Base-by-base conservation (phyloP, 2,329 filamentous ascomycete species). In the Leptographium flavum region DNA sequence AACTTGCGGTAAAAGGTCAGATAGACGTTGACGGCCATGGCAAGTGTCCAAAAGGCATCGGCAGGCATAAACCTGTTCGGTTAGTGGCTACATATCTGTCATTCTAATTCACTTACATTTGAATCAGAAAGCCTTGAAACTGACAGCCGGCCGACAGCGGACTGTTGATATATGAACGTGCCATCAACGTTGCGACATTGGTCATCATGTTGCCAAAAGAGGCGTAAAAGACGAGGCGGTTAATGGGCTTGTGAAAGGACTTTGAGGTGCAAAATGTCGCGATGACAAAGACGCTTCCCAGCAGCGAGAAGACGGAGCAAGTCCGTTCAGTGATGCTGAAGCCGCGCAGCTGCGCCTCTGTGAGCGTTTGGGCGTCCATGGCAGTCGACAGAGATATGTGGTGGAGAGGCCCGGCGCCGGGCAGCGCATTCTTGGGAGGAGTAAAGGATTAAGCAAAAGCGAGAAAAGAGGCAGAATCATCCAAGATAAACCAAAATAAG, bases 1-100 rank as follows among this genome's bases (percentile, higher is more conserved):
- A 79, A 88, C 50, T 82, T 83, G 55, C 69, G 70, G 60, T 87
- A 87, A 56, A 92, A 87, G 0, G 84, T 87, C 14, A 90, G 63
- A 58, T 86, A 86, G 43, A 92, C 85, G 57, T 92, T 93, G 53
- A 80, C 70, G 1, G 85, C 83, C 85, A 93, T 92, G 45, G 81
- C 78, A 47, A 88, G 68, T 1, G 81, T 83, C 83, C 81, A 88
- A 39, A 82, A 68, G 1, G 81, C 77, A 63, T 87, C 82, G 5
- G 82, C 81, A 2, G 79, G 79, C 70, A 86, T 77, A 58, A 87
- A 87, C 79, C 81, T 87, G n/a, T 3, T 14, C 2, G 19, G 30
- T 17, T 21, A 17, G 21, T 27, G 15, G 22, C n/a, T n/a, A n/a
- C n/a, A n/a, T n/a, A n/a, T n/a, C n/a, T n/a, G n/a, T n/a, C n/a